These are phyloP conservation scores for Podaxis sp. DNA, from an alignment of 768 basidiomycete species.

Conservation along the genomic window DNA sequence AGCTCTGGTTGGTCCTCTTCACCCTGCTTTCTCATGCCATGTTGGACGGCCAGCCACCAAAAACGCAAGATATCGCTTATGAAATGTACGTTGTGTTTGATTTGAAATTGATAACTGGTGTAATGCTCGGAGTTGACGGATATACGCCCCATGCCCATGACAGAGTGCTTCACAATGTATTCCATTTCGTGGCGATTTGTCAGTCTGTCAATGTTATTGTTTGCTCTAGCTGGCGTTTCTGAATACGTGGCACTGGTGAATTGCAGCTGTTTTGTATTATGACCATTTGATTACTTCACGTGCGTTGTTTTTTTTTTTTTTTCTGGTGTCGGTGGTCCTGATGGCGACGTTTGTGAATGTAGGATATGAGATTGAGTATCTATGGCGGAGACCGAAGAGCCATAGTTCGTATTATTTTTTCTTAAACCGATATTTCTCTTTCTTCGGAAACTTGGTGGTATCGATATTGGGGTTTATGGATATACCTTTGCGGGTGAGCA, in stretches of 20 bases:
- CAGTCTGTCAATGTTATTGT: slow-evolving; percentile 10
- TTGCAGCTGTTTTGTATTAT: background rate
- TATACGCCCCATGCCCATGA: background rate
- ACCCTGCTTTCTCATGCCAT: background rate
- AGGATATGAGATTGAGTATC: slow-evolving; percentile 35
- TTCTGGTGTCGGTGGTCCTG: background rate
- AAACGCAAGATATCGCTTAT: background rate
- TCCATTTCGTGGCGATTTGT: slow-evolving; percentile 31
- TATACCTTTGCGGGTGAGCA: slow-evolving; percentile 14
- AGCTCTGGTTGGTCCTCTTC: background rate
- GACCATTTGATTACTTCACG: background rate
- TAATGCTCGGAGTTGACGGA: background rate
- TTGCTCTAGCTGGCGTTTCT: background rate
- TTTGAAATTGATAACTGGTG: background rate
- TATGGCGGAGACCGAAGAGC: slow-evolving; percentile 41
- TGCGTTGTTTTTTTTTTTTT: background rate
- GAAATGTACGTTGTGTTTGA: slow-evolving; percentile 5
- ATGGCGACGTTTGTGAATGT: background rate
- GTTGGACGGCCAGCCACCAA: background rate
- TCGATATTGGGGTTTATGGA: slow-evolving; percentile 24
- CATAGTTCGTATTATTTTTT: slow-evolving; percentile 41
- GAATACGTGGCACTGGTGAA: background rate
- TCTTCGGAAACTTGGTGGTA: slow-evolving; percentile 34
- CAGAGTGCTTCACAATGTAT: slow-evolving; percentile 24
- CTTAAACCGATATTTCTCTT: slow-evolving; percentile 44